Evolutionary conservation across 1,284 basidiomycete genomes (phyloP), one percentile per base, ranked within the genome.

Genomic region (Moesziomyces parantarcticus): DNA sequence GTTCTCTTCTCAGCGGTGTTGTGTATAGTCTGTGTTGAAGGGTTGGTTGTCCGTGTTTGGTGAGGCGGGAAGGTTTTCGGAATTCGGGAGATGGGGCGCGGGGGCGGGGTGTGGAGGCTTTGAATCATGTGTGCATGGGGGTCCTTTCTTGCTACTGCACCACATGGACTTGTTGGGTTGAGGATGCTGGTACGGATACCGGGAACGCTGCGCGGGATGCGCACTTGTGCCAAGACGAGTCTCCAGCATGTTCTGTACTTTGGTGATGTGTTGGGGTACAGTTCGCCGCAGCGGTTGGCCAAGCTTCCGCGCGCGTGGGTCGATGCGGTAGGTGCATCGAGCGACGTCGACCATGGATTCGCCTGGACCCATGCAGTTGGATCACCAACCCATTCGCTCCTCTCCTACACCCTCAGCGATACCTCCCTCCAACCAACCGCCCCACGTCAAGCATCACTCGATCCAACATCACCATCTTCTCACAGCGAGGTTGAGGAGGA

Each of bases 201-300:
- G 9, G 29, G 29, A 8, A 29, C 29, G 9, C 8, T 29, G 29
- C 29, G 29, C 9, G 29, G 29, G 8, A 8, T 29, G 2, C 11
- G 9, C 29, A 29, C 29, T 2, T 29, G 9, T 29, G 29, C 29
- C 5, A 29, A 29, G 29, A 11, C 8, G 29, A 40, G n/a, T 16
- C 21, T 39, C 34, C 70, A 73, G 23, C 70, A 73, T 42, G 34
- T 73, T 0, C 20, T 73, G 34, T 73, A 51, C 40, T 34, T 59
- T 9, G 70, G 70, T 25, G 21, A 52, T 20, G 39, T 73, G 3
- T 32, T 73, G 3, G 60, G 64, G 1, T 68, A 68, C 22, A 22
- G n/a, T 2, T 64, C 64, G 0, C 2, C 29, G 5, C 16, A 48
- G 2, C 57, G 58, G 7, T n/a, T 73, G 0, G 23, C 46, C n/a